Evolutionary conservation across 2,329 filamentous ascomycete genomes (phyloP), one percentile per base, ranked within the genome.

Genomic region (Aspergillus sp.): DNA sequence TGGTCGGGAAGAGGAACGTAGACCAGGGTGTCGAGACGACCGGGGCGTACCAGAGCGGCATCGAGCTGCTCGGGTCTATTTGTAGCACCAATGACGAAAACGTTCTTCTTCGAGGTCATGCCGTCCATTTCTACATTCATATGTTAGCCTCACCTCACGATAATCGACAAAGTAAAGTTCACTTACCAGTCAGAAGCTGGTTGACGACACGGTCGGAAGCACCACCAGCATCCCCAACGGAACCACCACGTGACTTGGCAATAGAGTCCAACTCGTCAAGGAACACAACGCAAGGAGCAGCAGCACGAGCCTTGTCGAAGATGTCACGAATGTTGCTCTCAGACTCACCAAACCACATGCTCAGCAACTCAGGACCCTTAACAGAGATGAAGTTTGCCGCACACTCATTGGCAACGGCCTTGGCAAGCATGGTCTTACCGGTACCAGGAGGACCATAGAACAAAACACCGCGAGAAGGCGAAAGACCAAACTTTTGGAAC

Each of bases 81-180:
- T 78, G 95, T 99, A 45, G 95, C 95, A 76, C 95, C 95, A 69
- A 99, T 99, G 65, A 99, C 95, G 80, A 99, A 99, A 64, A 99
- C 95, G 76, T 99, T 99, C 90, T 99, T 99, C 90, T 99, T 99
- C 39, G 93, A 97, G 45, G 93, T 98, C 93, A 98, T 98, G 70
- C 93, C 93, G 68, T 98, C 93, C 93, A 98, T 97, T 86, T 98
- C 91, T 89, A 64, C 43, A 62, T 20, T 30, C 1, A 32, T 15
- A 48, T n/a, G 68, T 85, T 77, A 86, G 81, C 15, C 34, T 18
- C 5, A 9, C 26, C n/a, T 15, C 18, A 47, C n/a, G 8, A 24
- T 34, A 48, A 30, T 30, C 26, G 26, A 2, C 32, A 54, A 42
- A 41, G 4, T 6, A 5, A 12, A 26, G 56, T 38, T 39, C 36